phyloP scores from a whole-genome alignment of 2,329 filamentous ascomycete species.

The Pestalotiopsis fici region DNA sequence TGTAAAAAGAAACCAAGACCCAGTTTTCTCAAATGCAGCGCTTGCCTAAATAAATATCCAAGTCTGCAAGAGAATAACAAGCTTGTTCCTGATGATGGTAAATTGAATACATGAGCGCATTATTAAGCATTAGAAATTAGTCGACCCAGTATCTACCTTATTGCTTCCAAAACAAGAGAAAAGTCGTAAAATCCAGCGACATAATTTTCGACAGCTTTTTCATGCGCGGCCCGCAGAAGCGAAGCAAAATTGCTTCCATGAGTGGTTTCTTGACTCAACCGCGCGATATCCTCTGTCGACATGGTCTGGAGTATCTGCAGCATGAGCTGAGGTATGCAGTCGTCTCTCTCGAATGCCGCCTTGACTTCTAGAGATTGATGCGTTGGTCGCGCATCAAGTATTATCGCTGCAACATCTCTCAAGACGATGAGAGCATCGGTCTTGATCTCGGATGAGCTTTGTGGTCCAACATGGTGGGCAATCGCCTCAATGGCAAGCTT shows the following conservation, averaged over 20 bases:
- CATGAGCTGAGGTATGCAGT: background rate
- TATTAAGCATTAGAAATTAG: too few species aligned
- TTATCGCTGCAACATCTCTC: background rate
- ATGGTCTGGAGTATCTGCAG: background rate
- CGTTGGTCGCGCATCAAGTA: background rate
- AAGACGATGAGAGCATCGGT: background rate
- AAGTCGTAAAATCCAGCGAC: slow-evolving; percentile 1
- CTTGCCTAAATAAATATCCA: too few species aligned
- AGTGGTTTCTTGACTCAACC: background rate
- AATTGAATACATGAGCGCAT: too few species aligned
- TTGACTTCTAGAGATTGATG: background rate
- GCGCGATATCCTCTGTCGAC: background rate
- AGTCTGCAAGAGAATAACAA: too few species aligned
- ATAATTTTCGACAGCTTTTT: background rate
- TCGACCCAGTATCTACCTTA: background rate
- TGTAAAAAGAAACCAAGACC: too few species aligned
- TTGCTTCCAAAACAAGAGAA: background rate
- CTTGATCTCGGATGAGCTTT: background rate
- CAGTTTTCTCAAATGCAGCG: too few species aligned
- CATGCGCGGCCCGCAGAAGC: background rate
- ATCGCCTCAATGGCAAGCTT: background rate
- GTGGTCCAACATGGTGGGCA: background rate
- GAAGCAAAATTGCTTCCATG: background rate
- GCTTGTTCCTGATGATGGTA: too few species aligned
- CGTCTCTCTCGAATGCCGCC: background rate